These are phyloP conservation scores for Ascodesmis nigricans DNA, from an alignment of 495 filamentous ascomycete genomes.

Conservation along the genomic window DNA sequence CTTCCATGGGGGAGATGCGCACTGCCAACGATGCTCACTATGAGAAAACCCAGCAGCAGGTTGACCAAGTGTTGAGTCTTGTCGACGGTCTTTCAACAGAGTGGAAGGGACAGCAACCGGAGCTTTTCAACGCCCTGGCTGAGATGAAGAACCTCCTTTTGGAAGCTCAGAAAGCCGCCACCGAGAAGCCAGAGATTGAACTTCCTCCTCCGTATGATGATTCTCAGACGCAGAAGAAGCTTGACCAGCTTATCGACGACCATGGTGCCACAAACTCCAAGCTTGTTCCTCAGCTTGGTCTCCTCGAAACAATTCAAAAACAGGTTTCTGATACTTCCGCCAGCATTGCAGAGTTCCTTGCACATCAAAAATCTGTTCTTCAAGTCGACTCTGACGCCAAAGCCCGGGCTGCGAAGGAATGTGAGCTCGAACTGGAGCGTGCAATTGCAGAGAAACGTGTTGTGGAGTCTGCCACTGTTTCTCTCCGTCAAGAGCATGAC, in stretches of 20 bases:
- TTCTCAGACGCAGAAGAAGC: slow-evolving; percentile 50
- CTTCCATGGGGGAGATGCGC: slow-evolving; percentile 14
- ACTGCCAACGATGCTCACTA: slow-evolving; percentile 10
- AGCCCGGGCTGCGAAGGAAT: slow-evolving; percentile 63
- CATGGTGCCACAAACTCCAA: slow-evolving; percentile 31
- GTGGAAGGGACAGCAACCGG: slow-evolving; percentile 19
- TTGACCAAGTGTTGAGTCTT: slow-evolving; percentile 17
- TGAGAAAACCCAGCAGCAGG: slow-evolving; percentile 16
- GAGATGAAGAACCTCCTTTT: slow-evolving; percentile 22
- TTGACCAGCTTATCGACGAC: slow-evolving; percentile 61
- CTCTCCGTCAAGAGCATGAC: slow-evolving; percentile 42
- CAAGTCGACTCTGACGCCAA: slow-evolving; percentile 57
- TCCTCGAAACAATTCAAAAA: slow-evolving; percentile 71
- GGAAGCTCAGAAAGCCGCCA: slow-evolving; percentile 15
- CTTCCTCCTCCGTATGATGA: slow-evolving; percentile 37
- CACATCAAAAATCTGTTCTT: slow-evolving; percentile 53
- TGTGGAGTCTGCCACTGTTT: slow-evolving; percentile 47
- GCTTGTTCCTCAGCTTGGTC: slow-evolving; percentile 40
- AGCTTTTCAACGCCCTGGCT: slow-evolving; percentile 19
- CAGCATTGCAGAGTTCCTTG: slow-evolving; percentile 68
- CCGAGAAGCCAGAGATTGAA: slow-evolving; percentile 16
- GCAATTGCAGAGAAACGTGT: slow-evolving; percentile 54
- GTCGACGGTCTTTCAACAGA: slow-evolving; percentile 18
- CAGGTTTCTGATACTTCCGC: slow-evolving; percentile 71
- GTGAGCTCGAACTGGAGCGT: slow-evolving; percentile 57